Evolutionary conservation across 495 filamentous ascomycete species (phyloP).

Genomic region (Xylaria intraflava): DNA sequence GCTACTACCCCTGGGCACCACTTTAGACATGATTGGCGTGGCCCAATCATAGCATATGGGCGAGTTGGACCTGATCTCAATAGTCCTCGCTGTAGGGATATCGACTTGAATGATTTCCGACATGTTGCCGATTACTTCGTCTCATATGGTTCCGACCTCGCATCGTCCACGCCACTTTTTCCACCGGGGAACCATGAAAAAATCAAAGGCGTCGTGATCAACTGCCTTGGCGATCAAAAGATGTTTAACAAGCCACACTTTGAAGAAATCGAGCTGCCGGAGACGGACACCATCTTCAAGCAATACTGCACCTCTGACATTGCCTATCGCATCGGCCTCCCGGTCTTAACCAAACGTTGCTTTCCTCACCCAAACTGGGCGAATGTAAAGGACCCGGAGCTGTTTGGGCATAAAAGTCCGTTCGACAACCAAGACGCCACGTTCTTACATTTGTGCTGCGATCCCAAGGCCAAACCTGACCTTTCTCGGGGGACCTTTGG

Average conservation of each 20-base stretch:
- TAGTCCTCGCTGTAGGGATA: slow-evolving; percentile 12
- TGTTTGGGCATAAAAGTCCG: not conserved
- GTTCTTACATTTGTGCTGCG: slow-evolving; percentile 13
- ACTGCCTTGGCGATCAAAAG: slow-evolving; percentile 26
- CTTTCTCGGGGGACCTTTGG: not conserved
- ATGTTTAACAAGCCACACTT: slow-evolving; percentile 18
- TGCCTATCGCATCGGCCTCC: slow-evolving; percentile 11
- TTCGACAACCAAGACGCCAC: slow-evolving; percentile 15
- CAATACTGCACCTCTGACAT: slow-evolving; percentile 10
- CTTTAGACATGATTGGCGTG: not conserved
- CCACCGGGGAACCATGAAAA: not conserved
- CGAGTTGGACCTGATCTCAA: not conserved
- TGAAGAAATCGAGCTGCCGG: slow-evolving; percentile 20
- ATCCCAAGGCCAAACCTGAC: slow-evolving; percentile 6
- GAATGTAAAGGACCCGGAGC: not conserved
- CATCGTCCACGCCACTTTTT: not conserved
- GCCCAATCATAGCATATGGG: not conserved
- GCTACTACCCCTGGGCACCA: not conserved
- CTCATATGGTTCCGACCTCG: slow-evolving; percentile 5
- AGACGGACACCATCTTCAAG: slow-evolving; percentile 10
- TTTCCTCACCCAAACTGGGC: not conserved
- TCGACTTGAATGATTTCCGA: slow-evolving; percentile 29
- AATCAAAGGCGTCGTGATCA: slow-evolving; percentile 27
- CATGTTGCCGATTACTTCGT: slow-evolving; percentile 26
- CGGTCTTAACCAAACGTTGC: slow-evolving; percentile 6